Percentiles rank a stretch among this genome's conserved stretches.
Conservation (phyloP, 1,284 basidiomycete genomes). For the Phenoliferia sp. region DNA sequence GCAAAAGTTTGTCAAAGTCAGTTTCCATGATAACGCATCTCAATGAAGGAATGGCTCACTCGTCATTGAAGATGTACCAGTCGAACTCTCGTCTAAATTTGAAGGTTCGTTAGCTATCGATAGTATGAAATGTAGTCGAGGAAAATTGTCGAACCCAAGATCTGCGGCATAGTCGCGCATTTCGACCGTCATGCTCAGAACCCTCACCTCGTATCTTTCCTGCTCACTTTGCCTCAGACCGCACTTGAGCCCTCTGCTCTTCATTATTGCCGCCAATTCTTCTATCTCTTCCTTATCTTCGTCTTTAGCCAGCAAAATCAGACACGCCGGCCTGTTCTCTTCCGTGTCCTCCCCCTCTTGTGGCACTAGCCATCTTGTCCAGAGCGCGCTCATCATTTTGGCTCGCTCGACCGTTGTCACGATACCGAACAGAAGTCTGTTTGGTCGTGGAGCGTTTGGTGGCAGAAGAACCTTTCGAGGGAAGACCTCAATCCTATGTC, state of each 20-base stretch:
- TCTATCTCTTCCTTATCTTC: slow-evolving; percentile 16
- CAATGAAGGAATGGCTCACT: slow-evolving; percentile 8
- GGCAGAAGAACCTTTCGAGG: slow-evolving; percentile 10
- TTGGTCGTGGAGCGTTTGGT: slow-evolving; percentile 5
- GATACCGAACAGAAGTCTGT: slow-evolving; percentile 25
- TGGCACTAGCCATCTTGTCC: slow-evolving; percentile 23
- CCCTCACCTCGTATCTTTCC: slow-evolving; percentile 31
- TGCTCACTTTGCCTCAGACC: slow-evolving; percentile 12
- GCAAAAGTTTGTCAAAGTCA: neutral
- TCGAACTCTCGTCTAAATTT: slow-evolving; percentile 14
- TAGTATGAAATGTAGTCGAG: too few species aligned
- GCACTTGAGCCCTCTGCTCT: slow-evolving; percentile 15
- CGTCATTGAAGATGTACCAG: slow-evolving; percentile 33
- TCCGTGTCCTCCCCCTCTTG: neutral
- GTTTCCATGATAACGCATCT: neutral
- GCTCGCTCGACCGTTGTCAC: slow-evolving; percentile 28
- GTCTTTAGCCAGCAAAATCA: slow-evolving; percentile 18
- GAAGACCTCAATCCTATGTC: slow-evolving; percentile 12
- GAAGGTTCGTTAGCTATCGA: too few species aligned
- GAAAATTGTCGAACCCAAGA: slow-evolving; percentile 12
- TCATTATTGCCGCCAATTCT: slow-evolving; percentile 13
- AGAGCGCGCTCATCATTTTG: slow-evolving; percentile 24
- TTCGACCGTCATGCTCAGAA: slow-evolving; percentile 25
- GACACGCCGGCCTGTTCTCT: slow-evolving; percentile 13
- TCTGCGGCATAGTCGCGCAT: slow-evolving; percentile 19